A percentile compares a stretch with the other conserved stretches of the same genome.
Evolutionary conservation across 441 rosid genomes (phyloP).

Genomic region (Arabidopsis lyrata): DNA sequence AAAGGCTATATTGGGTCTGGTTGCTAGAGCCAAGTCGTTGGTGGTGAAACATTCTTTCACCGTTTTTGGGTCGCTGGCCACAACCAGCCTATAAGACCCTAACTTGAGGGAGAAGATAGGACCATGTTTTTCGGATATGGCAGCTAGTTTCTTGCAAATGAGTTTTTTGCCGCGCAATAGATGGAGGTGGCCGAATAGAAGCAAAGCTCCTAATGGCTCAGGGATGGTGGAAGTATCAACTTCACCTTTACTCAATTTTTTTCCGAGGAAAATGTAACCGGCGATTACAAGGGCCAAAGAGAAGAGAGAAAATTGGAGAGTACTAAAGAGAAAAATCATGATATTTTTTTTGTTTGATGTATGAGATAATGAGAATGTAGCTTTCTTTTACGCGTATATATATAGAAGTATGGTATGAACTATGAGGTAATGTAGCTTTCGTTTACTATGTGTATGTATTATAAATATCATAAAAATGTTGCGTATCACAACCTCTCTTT

Average conservation of each 20-base stretch:
- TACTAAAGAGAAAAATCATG: too few relatives aligned
- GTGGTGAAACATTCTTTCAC: constrained; percentile 58
- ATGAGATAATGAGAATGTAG: constrained; percentile 8
- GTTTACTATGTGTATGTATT: not conserved
- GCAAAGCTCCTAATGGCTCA: constrained; percentile 62
- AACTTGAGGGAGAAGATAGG: constrained; percentile 59
- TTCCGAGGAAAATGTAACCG: constrained; percentile 16
- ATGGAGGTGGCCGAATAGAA: constrained; percentile 68
- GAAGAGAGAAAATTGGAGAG: too few relatives aligned
- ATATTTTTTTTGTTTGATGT: too few relatives aligned
- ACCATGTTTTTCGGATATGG: constrained; percentile 59
- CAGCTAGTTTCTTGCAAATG: constrained; percentile 55
- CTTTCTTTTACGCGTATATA: constrained; percentile 10
- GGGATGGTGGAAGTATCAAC: constrained; percentile 43
- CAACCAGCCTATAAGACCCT: constrained; percentile 45
- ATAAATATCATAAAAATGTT: not conserved
- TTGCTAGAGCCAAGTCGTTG: constrained; percentile 59
- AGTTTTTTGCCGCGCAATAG: constrained; percentile 50
- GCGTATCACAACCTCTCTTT: not conserved
- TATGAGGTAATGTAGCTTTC: not conserved
- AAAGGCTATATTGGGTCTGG: constrained; percentile 53
- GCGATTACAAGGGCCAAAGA: too few relatives aligned
- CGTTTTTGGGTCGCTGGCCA: constrained; percentile 52
- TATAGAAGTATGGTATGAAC: not conserved
- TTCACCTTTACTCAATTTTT: constrained; percentile 20